Evolutionary conservation across 1,139 yeast genomes (phyloP), one percentile per base, ranked within the genome.

Genomic region (Yamadazyma sp.): DNA sequence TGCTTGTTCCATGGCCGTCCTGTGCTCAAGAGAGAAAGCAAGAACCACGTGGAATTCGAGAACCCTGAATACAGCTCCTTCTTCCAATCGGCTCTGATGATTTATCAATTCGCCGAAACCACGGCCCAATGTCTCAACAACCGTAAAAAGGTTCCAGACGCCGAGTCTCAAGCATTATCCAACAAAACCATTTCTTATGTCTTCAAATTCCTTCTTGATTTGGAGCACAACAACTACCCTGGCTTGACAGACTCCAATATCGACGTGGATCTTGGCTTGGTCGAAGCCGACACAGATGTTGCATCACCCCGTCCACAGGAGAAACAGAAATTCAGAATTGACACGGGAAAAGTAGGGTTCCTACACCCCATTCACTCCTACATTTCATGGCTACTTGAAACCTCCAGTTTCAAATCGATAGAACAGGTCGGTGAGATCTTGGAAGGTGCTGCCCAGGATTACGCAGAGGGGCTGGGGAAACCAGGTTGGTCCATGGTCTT

Each of bases 21-120:
- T 1, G 83, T 86, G 0, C 65, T 88, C 53, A 76, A 73, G 48
- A 72, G 98, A 46, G 96, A 88, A 54, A 78, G 80, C n/a, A 72
- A 76, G 11, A 81, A 79, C 43, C 98, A 92, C 58, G 88, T 92
- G 10, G 97, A 91, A 55, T 92, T 86, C 56, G 98, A 92, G 55
- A 83, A 83, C 34, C 88, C 87, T 16, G 89, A 86, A 39, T 91
- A 92, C 71, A 82, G 92, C 0, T 78, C 87, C 0, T 87, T 80
- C 53, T 87, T 87, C 60, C 87, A 86, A 48, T 82, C 89, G 24
- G 80, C 84, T 46, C 87, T 81, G 56, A 83, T 81, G 8, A 74
- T 84, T 5, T 78, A 83, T 17, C 83, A 83, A 40, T 76, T 83
- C 52, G 75, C 81, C 0, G 87, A 82, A 43, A 67, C 64, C 34